phyloP scores from a whole-genome alignment of 441 rosid genomes.

The Erodium chrysanthum region DNA sequence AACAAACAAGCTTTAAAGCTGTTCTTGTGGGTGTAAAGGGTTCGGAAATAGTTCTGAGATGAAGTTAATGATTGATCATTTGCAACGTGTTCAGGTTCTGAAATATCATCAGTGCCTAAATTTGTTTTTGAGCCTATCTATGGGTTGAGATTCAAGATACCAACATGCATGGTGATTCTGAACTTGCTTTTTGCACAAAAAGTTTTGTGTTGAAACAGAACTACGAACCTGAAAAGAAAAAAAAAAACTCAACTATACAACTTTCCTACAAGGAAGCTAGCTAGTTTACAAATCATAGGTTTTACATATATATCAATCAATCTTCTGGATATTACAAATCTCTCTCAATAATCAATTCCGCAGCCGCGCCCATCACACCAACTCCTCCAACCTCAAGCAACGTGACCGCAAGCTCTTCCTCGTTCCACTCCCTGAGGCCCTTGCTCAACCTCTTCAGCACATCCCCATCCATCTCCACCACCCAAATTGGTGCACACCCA shows the following conservation, averaged over 20 bases:
- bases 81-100: slow-evolving; percentile 17
- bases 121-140: too few relatives aligned
- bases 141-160: too few relatives aligned
- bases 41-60: too few relatives aligned
- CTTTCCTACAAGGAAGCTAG: background rate
- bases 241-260: slow-evolving; percentile 20
- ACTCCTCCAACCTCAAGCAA: slow-evolving; percentile 53
- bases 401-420: slow-evolving; percentile 52
- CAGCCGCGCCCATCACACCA: slow-evolving; percentile 45
- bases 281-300: background rate
- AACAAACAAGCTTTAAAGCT: too few relatives aligned
- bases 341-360: slow-evolving; percentile 38
- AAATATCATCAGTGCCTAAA: background rate
- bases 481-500: slow-evolving; percentile 57
- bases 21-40: too few relatives aligned
- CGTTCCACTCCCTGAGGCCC: slow-evolving; percentile 55
- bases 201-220: too few relatives aligned
- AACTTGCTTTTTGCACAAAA: too few relatives aligned
- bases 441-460: slow-evolving; percentile 54
- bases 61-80: slow-evolving; percentile 28
- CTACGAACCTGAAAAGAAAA: too few relatives aligned
- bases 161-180: too few relatives aligned
- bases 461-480: slow-evolving; percentile 42
- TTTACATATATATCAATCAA: too few relatives aligned
- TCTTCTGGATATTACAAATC: slow-evolving; percentile 4